Percentiles rank a stretch among this genome's conserved stretches.
Evolutionary conservation across 352 stramenopile species (phyloP).

Genomic region (Globisporangium recalcitrans): DNA sequence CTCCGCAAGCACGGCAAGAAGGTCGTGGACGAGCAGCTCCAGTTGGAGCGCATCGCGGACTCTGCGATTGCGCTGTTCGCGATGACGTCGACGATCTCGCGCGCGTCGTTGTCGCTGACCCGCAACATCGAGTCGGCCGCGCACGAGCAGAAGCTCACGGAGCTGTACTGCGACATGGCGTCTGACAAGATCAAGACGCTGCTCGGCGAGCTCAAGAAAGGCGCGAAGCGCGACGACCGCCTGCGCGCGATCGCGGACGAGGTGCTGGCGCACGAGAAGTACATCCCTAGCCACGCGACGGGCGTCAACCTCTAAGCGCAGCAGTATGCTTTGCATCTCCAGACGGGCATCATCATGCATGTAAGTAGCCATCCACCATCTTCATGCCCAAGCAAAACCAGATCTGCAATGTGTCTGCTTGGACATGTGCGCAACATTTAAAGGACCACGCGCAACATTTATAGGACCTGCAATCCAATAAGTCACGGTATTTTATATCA

Average conservation of each 20-base stretch:
- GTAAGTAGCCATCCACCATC: no score
- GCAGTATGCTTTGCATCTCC: neutral
- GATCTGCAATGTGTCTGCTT: no score
- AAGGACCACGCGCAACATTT: no score
- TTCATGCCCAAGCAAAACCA: no score
- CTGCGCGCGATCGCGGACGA: slow-evolving; percentile 75
- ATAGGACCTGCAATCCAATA: no score
- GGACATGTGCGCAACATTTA: no score
- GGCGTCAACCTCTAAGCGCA: slow-evolving; percentile 51
- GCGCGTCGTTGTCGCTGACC: slow-evolving; percentile 57
- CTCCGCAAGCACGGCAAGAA: slow-evolving; percentile 87
- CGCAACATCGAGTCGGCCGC: slow-evolving; percentile 46
- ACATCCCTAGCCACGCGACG: slow-evolving; percentile 73
- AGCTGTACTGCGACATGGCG: slow-evolving; percentile 75
- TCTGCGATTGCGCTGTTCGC: slow-evolving; percentile 78
- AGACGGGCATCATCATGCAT: neutral
- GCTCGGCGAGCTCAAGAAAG: slow-evolving; percentile 54
- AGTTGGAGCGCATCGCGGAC: slow-evolving; percentile 82
- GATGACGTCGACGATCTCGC: slow-evolving; percentile 86
- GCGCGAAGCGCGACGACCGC: slow-evolving; percentile 56
- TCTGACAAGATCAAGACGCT: slow-evolving; percentile 63
- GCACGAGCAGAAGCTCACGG: slow-evolving; percentile 75
- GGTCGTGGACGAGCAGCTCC: slow-evolving; percentile 84
- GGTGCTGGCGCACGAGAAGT: slow-evolving; percentile 67
- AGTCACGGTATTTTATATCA: no score